Evolutionary conservation across 495 filamentous ascomycete species (phyloP).

Genomic region (Xylaria bambusicola): DNA sequence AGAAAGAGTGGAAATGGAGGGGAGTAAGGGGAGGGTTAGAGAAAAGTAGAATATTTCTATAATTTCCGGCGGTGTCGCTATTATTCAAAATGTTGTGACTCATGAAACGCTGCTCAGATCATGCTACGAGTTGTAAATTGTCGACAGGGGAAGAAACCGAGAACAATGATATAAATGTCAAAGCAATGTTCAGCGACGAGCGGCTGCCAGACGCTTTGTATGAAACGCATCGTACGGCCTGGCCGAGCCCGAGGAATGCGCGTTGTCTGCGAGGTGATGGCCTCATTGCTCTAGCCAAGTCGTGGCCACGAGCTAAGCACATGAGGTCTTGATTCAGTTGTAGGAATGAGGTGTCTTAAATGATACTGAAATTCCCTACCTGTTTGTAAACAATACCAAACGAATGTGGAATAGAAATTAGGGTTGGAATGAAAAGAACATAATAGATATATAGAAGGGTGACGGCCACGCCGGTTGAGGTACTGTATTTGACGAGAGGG

Average conservation of each 20-base stretch:
- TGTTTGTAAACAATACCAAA: conserved; percentile 19
- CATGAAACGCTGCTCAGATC: neutral
- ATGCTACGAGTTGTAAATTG: neutral
- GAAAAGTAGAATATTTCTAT: conserved; percentile 4
- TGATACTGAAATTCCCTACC: conserved; percentile 24
- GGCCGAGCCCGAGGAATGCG: conserved; percentile 27
- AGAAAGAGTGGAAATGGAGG: conserved; percentile 1
- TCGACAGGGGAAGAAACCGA: neutral
- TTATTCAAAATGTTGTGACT: neutral
- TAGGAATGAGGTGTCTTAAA: conserved; percentile 35
- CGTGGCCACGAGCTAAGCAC: conserved; percentile 18
- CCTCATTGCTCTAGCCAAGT: conserved; percentile 19
- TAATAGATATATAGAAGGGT: neutral
- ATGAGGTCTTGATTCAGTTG: conserved; percentile 11
- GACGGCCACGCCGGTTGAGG: too few species aligned
- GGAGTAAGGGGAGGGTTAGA: neutral
- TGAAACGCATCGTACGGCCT: conserved; percentile 18
- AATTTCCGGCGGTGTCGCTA: neutral
- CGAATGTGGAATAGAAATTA: conserved; percentile 24
- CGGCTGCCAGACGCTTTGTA: conserved; percentile 7
- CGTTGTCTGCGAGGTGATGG: conserved; percentile 27
- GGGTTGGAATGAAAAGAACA: conserved; percentile 29
- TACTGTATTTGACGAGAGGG: too few species aligned
- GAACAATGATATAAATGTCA: conserved; percentile 17
- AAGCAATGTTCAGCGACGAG: conserved; percentile 3